Base-by-base conservation (phyloP, 306 rosid genomes). In the Prinsepia uniflora region DNA sequence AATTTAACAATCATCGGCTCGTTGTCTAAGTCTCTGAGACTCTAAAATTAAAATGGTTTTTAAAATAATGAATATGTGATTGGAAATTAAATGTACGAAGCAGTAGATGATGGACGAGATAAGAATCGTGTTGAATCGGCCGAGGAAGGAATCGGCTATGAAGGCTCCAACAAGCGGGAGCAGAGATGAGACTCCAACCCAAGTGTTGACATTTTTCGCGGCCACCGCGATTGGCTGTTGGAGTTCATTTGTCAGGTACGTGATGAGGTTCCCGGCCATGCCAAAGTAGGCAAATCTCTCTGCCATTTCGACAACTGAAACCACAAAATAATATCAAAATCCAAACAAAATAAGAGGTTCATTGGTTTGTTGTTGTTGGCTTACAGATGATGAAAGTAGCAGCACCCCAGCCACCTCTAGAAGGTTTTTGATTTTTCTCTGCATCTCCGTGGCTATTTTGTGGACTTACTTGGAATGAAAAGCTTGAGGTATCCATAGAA, bases 311-410 rank as follows among this genome's bases (percentile, higher is more conserved):
- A 86, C 88, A 58, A 72, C 90, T 86, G 48, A 17, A 65, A 43
- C n/a, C 45, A 30, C 13, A 5, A 14, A 14, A 54, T 54, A 54
- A 10, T 45, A 45, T 45, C 7, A 41, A 39, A 4, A 48, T 1
- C 55, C n/a, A 11, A 43, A 2, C n/a, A n/a, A n/a, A n/a, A n/a
- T n/a, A n/a, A 36, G 34, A 24, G 10, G 43, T 24, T 24, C 1
- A 24, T 24, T 24, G 30, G 30, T 24, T 24, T 24, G 30, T 24
- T 24, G 6, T 10, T 9, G 43, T n/a, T 19, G 30, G 57, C 71
- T 62, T 77, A 82, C 89, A 72, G 24, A 82, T 82, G 69, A 85
- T 39, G 77, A 85, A 85, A 70, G 80, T 82, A 75, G 89, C 89
- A 6, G 86, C 89, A 58, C 44, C 40, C 89, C 89, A 85, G 6